These are phyloP conservation scores for Fusarium pseudocircinatum DNA, from an alignment of 2,329 filamentous ascomycete genomes.

Conservation along the genomic window DNA sequence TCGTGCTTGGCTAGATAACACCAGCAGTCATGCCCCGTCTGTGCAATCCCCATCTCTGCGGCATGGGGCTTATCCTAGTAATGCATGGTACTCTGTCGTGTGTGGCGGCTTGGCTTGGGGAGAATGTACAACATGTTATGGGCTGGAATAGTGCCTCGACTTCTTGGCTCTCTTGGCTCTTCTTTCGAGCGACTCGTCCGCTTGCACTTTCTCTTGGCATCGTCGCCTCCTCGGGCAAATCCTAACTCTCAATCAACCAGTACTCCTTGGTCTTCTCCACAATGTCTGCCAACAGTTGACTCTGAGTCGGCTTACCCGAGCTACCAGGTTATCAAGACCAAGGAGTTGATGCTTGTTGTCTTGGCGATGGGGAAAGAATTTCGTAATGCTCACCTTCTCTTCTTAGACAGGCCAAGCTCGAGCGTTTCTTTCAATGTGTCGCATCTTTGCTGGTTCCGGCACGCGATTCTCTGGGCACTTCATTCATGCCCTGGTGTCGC, in stretches of 20 bases:
- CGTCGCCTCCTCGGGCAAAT: constrained; percentile 36
- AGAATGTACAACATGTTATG: constrained; percentile 35
- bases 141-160: constrained; percentile 24
- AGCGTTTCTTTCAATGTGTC: constrained; percentile 11
- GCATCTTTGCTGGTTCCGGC: constrained; percentile 27
- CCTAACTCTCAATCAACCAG: constrained; percentile 16
- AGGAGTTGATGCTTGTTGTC: constrained; percentile 25
- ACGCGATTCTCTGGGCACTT: constrained; percentile 24
- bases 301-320: constrained; percentile 28
- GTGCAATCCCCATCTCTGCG: constrained; percentile 19
- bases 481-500: constrained; percentile 6
- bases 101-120: constrained; percentile 33
- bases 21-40: constrained; percentile 17
- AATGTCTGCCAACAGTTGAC: constrained; percentile 13
- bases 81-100: constrained; percentile 27
- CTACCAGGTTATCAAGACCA: constrained; percentile 17
- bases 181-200: constrained; percentile 19
- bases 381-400: constrained; percentile 33
- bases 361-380: constrained; percentile 33
- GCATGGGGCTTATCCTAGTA: constrained; percentile 5
- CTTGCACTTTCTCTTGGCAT: constrained; percentile 33
- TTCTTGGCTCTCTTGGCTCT: constrained; percentile 34
- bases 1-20: constrained; percentile 33
- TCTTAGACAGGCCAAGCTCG: constrained; percentile 33
- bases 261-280: constrained; percentile 22